Base-by-base conservation (phyloP, 1,139 yeast genomes). In the Candida anutae region DNA sequence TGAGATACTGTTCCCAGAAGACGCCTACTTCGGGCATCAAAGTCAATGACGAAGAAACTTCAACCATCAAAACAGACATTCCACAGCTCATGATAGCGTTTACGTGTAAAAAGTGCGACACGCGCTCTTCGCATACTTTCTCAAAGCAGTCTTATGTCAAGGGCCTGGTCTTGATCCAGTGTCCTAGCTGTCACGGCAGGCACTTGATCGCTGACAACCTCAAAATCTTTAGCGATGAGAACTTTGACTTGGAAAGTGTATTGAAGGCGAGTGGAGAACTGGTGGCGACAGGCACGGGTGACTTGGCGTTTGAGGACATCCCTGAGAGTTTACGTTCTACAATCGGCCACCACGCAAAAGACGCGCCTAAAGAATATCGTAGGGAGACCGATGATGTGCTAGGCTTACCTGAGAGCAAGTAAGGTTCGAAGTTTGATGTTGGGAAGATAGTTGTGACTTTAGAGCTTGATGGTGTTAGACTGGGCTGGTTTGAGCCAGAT, bases 141-240 rank as follows among this genome's bases (percentile, higher is more conserved):
- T 82, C 95, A 12, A 88, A 87, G 42, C 97, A 90, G 52, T 88
- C 96, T 0, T 90, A 90, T 49, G 73, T 78, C 15, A 64, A 68
- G 16, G 98, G 98, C 1, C 78, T 95, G 0, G 95, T 90, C 3
- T 59, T 85, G 31, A 80, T 90, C 21, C 88, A 85, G 46, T 90
- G 97, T 48, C 97, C 97, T 0, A 82, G 87, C 8, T 88, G 98
- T 54, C 72, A 81, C 41, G 76, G 72, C 47, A 72, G 96, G 38
- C 98, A 90, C 48, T 61, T 90, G 45, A 88, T 90, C 29, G 95
- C 97, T 1, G 98, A 90, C 49, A 94, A 88, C 53, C 63, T 90
- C 42, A 83, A 62, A 55, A 83, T 90, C 27, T 87, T 88, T 48
- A 74, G 77, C 11, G 95, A 88, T 48, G 63, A 74, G 20, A 64